Evolutionary conservation across 2,329 filamentous ascomycete genomes (phyloP).

Genomic region (Trichoderma aggressivum): DNA sequence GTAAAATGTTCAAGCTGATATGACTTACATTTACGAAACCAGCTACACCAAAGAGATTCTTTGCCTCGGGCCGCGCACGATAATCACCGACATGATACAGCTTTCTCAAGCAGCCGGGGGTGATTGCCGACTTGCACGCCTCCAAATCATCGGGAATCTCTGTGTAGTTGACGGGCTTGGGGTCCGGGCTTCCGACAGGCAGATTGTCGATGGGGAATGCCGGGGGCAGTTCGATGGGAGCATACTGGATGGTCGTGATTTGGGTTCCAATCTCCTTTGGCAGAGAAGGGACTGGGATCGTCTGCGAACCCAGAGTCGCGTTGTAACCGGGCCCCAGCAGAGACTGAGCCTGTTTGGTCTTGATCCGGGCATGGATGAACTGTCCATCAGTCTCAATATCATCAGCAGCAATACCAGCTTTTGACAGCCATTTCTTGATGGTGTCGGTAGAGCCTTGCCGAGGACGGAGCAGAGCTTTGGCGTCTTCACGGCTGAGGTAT

Average conservation of each 20-base stretch:
- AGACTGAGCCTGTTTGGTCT: constrained; percentile 39
- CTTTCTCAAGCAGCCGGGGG: constrained; percentile 43
- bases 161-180: background rate
- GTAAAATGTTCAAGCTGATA: background rate
- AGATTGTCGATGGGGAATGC: background rate
- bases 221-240: background rate
- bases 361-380: constrained; percentile 43
- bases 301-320: background rate
- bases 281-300: background rate
- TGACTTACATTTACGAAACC: constrained; percentile 40
- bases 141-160: constrained; percentile 18
- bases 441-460: constrained; percentile 36
- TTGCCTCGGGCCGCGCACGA: constrained; percentile 56
- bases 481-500: constrained; percentile 46
- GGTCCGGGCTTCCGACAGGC: background rate
- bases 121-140: constrained; percentile 38
- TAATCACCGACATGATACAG: constrained; percentile 43
- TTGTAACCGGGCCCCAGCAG: constrained; percentile 35
- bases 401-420: constrained; percentile 35
- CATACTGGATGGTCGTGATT: constrained; percentile 1
- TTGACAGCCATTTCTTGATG: constrained; percentile 45
- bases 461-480: constrained; percentile 48
- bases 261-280: background rate
- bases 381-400: constrained; percentile 36
- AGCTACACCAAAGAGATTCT: constrained; percentile 60